A percentile compares a stretch with the other conserved stretches of the same genome.
phyloP scores from a whole-genome alignment of 1,284 basidiomycete genomes.

The Ceratobasidium sp. region DNA sequence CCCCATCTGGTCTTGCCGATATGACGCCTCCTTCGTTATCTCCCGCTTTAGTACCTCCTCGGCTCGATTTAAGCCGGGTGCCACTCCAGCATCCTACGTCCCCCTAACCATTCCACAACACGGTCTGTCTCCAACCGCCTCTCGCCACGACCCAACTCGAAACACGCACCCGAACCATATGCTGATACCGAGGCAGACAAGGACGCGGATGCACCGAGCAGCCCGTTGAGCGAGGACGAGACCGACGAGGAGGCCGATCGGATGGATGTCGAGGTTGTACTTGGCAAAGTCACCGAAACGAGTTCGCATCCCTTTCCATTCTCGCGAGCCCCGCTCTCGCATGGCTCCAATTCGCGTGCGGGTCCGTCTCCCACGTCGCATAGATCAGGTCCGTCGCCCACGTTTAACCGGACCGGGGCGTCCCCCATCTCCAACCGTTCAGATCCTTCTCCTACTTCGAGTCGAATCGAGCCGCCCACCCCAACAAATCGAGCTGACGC shows the following conservation, averaged over 20 bases:
- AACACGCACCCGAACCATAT: conserved; percentile 1
- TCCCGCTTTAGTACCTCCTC: too few species aligned
- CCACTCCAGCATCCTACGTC: too few species aligned
- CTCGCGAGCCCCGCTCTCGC: neutral
- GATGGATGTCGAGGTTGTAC: neutral
- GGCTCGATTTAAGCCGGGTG: neutral
- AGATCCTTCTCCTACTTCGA: neutral
- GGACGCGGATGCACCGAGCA: conserved; percentile 23
- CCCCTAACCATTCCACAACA: neutral
- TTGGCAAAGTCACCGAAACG: neutral
- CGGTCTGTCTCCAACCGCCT: neutral
- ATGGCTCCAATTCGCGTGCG: neutral
- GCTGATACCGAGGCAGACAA: conserved; percentile 30
- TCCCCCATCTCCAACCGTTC: neutral
- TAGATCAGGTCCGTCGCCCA: neutral
- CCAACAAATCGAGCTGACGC: neutral
- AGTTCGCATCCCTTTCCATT: neutral
- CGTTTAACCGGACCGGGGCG: neutral
- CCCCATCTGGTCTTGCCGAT: neutral
- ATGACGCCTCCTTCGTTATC: neutral
- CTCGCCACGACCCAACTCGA: neutral
- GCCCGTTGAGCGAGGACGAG: conserved; percentile 17
- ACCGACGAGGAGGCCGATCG: conserved; percentile 25
- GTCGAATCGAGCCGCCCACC: neutral
- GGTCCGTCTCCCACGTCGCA: neutral